Percentiles rank a stretch among this genome's conserved stretches.
Conservation (phyloP, 2,329 filamentous ascomycete species). For the Cordyceps cicadae region DNA sequence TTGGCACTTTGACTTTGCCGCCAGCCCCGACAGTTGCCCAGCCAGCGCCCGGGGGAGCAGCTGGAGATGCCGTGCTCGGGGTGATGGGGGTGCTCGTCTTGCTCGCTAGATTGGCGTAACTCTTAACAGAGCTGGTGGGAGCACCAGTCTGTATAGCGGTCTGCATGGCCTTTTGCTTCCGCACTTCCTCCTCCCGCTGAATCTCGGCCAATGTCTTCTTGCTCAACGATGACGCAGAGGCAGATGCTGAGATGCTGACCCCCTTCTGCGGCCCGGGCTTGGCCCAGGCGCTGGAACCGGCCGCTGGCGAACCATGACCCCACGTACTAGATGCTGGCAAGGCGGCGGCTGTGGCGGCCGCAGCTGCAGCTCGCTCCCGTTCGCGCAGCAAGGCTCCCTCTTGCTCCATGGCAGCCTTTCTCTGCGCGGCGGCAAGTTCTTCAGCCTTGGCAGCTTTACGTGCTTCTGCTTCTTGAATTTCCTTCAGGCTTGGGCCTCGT, state of each 20-base stretch:
- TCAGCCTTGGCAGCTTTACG: constrained; percentile 86
- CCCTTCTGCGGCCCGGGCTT: constrained; percentile 50
- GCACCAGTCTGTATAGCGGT: constrained; percentile 39
- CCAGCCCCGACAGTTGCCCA: constrained; percentile 96
- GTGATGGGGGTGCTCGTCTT: constrained; percentile 45
- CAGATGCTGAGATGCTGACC: constrained; percentile 13
- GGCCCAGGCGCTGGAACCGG: constrained; percentile 57
- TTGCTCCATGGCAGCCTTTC: constrained; percentile 71
- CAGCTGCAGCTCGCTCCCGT: constrained; percentile 48
- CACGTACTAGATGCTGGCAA: constrained; percentile 84
- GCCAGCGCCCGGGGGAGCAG: constrained; percentile 43
- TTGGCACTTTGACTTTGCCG: constrained; percentile 78
- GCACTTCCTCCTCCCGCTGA: constrained; percentile 87
- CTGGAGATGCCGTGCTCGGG: constrained; percentile 21
- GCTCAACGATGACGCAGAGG: constrained; percentile 24
- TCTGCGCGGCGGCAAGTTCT: constrained; percentile 67
- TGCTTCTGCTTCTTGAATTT: constrained; percentile 94
- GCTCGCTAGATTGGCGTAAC: constrained; percentile 88
- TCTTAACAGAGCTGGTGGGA: constrained; percentile 58
- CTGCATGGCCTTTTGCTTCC: constrained; percentile 67
- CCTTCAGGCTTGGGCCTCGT: constrained; percentile 85
- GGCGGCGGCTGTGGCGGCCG: constrained; percentile 58
- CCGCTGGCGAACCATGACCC: constrained; percentile 69
- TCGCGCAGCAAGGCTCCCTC: constrained; percentile 56
- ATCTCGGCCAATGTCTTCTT: constrained; percentile 96